Base-by-base conservation (phyloP, 306 rosid species). In the Rosa lucieae region DNA sequence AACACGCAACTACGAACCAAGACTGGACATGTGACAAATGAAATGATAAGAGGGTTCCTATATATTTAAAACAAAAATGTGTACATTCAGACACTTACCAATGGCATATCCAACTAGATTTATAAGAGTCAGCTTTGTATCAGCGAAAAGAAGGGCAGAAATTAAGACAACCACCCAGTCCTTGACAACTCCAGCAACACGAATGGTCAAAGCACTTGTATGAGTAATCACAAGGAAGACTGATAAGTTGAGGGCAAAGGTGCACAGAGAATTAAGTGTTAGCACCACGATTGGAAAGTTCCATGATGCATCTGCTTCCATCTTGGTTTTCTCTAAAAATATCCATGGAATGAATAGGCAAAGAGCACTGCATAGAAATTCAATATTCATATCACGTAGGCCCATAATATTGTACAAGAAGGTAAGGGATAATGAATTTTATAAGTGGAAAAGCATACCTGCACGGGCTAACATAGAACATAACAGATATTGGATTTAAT, bases 381-480 rank as follows among this genome's bases (percentile, higher is more conserved):
- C 39, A 85, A 8, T 73, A 72, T 78, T 82, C 77, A 71, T 69
- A 62, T 80, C 78, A 52, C 37, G 79, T 13, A 52, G 15, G 66
- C 63, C 46, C 78, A 75, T 8, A 76, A 32, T 72, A 48, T 59
- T 72, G 67, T 42, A 56, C n/a, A 84, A 68, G 21, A 77, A 51
- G 62, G 44, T 29, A 73, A 21, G 39, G 20, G 58, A 53, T 15
- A 74, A 56, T n/a, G 56, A 55, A 37, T 49, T 70, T 74, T 43
- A 18, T 29, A 72, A 73, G 67, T 74, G 47, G 20, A 72, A 51
- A 61, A 62, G 72, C 77, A 77, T 90, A 84, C 99, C 99, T 95
- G 98, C 96, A 95, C 32, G 99, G 99, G 88, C 99, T 95, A 82
- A 95, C 98, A 76, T 95, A 95, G 85, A 90, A 95, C 99, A 95